Evolutionary conservation across 345 rosid genomes (phyloP).

Genomic region (Aquilaria sinensis): DNA sequence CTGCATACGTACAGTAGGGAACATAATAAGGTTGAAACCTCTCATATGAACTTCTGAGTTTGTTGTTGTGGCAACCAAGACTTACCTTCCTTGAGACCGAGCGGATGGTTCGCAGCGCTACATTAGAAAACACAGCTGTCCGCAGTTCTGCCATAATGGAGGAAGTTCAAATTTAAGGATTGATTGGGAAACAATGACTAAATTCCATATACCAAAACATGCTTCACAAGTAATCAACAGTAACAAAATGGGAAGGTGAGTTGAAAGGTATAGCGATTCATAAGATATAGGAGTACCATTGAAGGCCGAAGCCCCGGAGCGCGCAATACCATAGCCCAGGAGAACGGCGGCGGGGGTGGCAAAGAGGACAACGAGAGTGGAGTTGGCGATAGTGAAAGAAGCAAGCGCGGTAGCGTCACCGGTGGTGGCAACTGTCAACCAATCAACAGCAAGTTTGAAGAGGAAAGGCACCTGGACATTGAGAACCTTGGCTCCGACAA

Average conservation of each 20-base stretch:
- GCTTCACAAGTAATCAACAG: background rate
- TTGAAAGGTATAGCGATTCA: background rate
- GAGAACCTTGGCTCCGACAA: conserved; percentile 83
- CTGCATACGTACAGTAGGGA: conserved; percentile 25
- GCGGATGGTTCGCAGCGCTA: conserved; percentile 83
- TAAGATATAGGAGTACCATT: conserved; percentile 42
- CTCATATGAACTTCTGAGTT: too few species aligned
- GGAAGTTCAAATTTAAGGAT: conserved; percentile 1
- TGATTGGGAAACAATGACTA: background rate
- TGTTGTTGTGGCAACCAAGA: background rate
- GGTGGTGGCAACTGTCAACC: conserved; percentile 60
- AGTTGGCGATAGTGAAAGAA: conserved; percentile 50
- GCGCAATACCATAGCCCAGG: conserved; percentile 92
- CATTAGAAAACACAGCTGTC: conserved; percentile 94
- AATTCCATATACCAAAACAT: conserved; percentile 1
- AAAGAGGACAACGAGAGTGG: conserved; percentile 54
- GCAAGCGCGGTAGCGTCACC: conserved; percentile 48
- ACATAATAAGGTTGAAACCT: background rate
- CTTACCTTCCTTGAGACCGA: conserved; percentile 89
- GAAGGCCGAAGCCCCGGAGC: conserved; percentile 75
- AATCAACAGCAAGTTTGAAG: conserved; percentile 90
- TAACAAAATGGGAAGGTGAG: background rate
- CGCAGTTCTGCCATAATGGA: conserved; percentile 66
- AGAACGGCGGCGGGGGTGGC: conserved; percentile 86
- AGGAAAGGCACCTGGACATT: conserved; percentile 97